These are phyloP conservation scores for Mycena floridula DNA, from an alignment of 768 basidiomycete species.

Conservation along the genomic window DNA sequence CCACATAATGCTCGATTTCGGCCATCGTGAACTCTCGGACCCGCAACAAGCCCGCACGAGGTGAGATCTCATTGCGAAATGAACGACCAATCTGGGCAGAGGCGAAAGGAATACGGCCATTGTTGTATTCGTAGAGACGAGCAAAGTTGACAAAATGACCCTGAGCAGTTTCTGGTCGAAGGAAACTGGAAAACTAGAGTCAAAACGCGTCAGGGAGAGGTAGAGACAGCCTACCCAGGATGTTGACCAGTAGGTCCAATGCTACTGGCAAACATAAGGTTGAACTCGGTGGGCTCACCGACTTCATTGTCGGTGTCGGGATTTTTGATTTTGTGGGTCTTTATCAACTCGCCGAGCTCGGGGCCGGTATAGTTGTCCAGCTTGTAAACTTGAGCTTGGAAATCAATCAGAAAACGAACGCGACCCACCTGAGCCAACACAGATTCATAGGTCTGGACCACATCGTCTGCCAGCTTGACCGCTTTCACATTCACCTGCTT, in stretches of 20 bases:
- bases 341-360: slow-evolving; percentile 83
- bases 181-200: slow-evolving; percentile 55
- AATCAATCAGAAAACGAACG: not conserved
- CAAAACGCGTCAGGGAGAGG: not conserved
- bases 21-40: slow-evolving; percentile 99
- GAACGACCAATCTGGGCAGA: slow-evolving; percentile 94
- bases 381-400: slow-evolving; percentile 32
- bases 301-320: slow-evolving; percentile 93
- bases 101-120: slow-evolving; percentile 92
- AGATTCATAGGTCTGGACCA: slow-evolving; percentile 71
- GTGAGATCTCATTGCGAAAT: slow-evolving; percentile 98
- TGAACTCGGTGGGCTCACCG: slow-evolving; percentile 90
- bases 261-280: slow-evolving; percentile 96
- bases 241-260: slow-evolving; percentile 98
- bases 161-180: slow-evolving; percentile 97
- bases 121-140: slow-evolving; percentile 96
- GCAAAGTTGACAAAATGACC: slow-evolving; percentile 99
- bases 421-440: slow-evolving; percentile 80
- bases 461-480: slow-evolving; percentile 67
- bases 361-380: slow-evolving; percentile 92
- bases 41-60: slow-evolving; percentile 90
- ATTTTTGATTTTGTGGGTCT: slow-evolving; percentile 73
- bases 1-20: slow-evolving; percentile 98
- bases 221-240: slow-evolving; percentile 60
- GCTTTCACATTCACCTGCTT: slow-evolving; percentile 62